phyloP scores from a whole-genome alignment of 2,329 filamentous ascomycete genomes.

The Lachnellula occidentalis region DNA sequence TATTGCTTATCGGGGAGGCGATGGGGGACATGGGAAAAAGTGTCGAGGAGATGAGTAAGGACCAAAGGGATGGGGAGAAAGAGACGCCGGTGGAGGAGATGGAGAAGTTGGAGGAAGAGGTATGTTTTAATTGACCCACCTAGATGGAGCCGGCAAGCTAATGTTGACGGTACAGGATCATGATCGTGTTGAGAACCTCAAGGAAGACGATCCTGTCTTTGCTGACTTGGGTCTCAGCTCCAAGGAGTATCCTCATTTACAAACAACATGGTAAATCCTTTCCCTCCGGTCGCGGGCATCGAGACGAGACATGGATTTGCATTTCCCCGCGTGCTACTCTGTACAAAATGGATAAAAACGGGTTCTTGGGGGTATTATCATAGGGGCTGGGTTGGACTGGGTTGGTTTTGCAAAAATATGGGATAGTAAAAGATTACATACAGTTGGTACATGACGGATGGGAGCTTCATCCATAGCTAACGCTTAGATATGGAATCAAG shows the following conservation, averaged over 20 bases:
- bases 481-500: no score
- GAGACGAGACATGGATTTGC: no score
- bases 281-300: no score
- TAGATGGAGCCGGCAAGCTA: background rate
- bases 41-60: constrained; percentile 47
- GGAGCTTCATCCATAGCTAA: no score
- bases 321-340: no score
- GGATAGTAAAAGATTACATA: no score
- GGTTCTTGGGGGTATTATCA: no score
- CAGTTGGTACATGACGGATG: no score
- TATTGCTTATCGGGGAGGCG: constrained; percentile 72
- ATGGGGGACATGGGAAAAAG: constrained; percentile 51
- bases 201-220: constrained; percentile 44
- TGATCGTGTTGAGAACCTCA: constrained; percentile 37
- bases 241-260: constrained; percentile 59
- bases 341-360: no score
- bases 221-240: constrained; percentile 49
- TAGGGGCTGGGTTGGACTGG: no score
- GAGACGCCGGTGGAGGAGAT: constrained; percentile 65
- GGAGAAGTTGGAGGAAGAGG: constrained; percentile 70
- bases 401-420: no score
- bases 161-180: constrained; percentile 53
- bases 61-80: constrained; percentile 51
- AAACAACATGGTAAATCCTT: constrained; percentile 50
- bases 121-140: constrained; percentile 32